Conservation (phyloP, 768 basidiomycete species). For the Coprinellus aureogranulatus region DNA sequence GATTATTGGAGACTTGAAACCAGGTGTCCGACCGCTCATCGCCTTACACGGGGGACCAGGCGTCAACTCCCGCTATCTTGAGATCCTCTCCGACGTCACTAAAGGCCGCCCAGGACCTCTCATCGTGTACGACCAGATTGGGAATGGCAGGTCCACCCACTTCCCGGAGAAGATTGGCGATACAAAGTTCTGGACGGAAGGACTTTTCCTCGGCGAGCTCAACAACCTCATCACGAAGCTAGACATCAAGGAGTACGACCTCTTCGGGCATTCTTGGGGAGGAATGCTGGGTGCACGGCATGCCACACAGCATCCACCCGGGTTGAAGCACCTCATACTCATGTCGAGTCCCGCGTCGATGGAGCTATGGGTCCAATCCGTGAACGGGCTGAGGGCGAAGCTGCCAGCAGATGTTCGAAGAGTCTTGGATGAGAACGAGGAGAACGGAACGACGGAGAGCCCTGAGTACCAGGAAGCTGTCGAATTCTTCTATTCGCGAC, state of each 20-base stretch:
- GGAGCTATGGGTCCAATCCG: slow-evolving; percentile 33
- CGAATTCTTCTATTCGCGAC: slow-evolving; percentile 39
- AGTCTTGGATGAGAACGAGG: slow-evolving; percentile 42
- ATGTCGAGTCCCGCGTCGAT: slow-evolving; percentile 45
- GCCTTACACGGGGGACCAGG: slow-evolving; percentile 58
- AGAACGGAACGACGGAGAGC: slow-evolving; percentile 33
- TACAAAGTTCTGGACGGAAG: slow-evolving; percentile 49
- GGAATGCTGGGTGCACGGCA: slow-evolving; percentile 48
- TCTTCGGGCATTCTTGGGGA: slow-evolving; percentile 53
- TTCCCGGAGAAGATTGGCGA: slow-evolving; percentile 41
- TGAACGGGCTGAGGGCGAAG: slow-evolving; percentile 11
- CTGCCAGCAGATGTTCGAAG: slow-evolving; percentile 43
- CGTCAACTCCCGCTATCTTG: slow-evolving; percentile 38
- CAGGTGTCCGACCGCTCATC: slow-evolving; percentile 42
- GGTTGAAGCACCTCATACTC: slow-evolving; percentile 47
- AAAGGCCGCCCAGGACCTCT: slow-evolving; percentile 39
- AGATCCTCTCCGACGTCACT: slow-evolving; percentile 37
- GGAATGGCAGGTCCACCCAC: slow-evolving; percentile 54
- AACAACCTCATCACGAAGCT: slow-evolving; percentile 45
- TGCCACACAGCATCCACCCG: slow-evolving; percentile 39
- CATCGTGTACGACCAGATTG: slow-evolving; percentile 57
- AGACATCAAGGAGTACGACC: slow-evolving; percentile 42
- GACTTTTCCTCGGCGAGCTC: slow-evolving; percentile 53
- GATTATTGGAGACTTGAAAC: slow-evolving; percentile 41
- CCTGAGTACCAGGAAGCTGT: slow-evolving; percentile 46